A percentile compares a stretch with the other conserved stretches of the same genome.
These are phyloP conservation scores for Starmera dryadoides DNA, from an alignment of 805 yeast species.

Conservation along the genomic window DNA sequence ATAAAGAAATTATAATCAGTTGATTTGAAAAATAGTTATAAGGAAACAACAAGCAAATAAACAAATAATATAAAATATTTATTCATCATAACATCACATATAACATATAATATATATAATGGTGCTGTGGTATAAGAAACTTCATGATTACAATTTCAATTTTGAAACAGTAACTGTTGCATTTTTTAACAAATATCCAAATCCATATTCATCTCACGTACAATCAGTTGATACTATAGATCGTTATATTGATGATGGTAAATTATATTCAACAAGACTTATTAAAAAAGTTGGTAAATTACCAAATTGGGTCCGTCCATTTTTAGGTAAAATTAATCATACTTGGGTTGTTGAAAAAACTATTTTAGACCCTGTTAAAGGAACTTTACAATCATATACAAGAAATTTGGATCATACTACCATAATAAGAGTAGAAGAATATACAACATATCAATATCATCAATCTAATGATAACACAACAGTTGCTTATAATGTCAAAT, in stretches of 20 bases:
- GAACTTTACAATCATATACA: conserved; percentile 59
- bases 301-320: conserved; percentile 73
- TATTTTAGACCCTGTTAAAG: conserved; percentile 53
- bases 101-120: conserved; percentile 22
- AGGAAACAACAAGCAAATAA: no score
- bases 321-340: conserved; percentile 61
- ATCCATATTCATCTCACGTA: conserved; percentile 83
- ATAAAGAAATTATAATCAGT: no score
- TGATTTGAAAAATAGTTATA: no score
- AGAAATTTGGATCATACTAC: conserved; percentile 79
- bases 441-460: conserved; percentile 43
- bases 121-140: conserved; percentile 56
- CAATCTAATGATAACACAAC: conserved; percentile 27
- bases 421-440: conserved; percentile 75
- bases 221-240: conserved; percentile 74
- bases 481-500: conserved; percentile 57
- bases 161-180: conserved; percentile 73
- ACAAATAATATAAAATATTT: no score
- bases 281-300: conserved; percentile 74
- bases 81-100: no score
- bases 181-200: conserved; percentile 62
- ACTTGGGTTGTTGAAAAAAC: conserved; percentile 81
- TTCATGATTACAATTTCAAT: conserved; percentile 53
- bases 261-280: conserved; percentile 63
- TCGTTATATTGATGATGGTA: conserved; percentile 55